Evolutionary conservation across 192 early-diverging fungal genomes (phyloP).

Genomic region (Mortierella hygrophila): DNA sequence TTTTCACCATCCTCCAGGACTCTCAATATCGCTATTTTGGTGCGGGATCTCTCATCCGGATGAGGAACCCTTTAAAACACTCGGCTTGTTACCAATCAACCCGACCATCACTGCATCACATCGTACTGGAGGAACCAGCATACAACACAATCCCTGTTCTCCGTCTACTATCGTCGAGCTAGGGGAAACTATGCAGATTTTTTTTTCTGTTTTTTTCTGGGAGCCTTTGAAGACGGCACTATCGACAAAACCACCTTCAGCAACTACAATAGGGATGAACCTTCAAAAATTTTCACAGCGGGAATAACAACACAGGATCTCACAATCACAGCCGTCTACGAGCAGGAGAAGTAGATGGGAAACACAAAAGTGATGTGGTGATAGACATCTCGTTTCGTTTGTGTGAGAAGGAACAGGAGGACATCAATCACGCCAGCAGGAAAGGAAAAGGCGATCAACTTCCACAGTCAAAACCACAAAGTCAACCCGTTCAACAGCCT

Average conservation of each 20-base stretch:
- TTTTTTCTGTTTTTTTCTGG: neutral
- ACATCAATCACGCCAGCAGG: neutral
- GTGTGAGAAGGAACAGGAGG: neutral
- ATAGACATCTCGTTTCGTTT: neutral
- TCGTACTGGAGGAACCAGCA: neutral
- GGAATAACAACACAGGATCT: neutral
- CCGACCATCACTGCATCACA: neutral
- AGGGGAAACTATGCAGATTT: slow-evolving; percentile 35
- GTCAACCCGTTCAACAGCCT: neutral
- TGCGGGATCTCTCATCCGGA: neutral
- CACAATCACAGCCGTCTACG: neutral
- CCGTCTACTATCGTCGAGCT: neutral
- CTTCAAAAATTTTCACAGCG: neutral
- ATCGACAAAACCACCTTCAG: neutral
- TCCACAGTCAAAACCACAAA: neutral
- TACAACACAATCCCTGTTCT: neutral
- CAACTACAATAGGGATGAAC: neutral
- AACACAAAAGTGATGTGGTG: neutral
- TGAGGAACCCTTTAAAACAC: neutral
- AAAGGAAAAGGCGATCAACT: neutral
- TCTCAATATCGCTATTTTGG: neutral
- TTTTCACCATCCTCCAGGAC: neutral
- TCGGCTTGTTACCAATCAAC: neutral
- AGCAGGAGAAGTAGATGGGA: neutral
- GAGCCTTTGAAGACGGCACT: neutral